phyloP scores from a whole-genome alignment of 1,139 yeast species.

The Martiniozyma asiatica region DNA sequence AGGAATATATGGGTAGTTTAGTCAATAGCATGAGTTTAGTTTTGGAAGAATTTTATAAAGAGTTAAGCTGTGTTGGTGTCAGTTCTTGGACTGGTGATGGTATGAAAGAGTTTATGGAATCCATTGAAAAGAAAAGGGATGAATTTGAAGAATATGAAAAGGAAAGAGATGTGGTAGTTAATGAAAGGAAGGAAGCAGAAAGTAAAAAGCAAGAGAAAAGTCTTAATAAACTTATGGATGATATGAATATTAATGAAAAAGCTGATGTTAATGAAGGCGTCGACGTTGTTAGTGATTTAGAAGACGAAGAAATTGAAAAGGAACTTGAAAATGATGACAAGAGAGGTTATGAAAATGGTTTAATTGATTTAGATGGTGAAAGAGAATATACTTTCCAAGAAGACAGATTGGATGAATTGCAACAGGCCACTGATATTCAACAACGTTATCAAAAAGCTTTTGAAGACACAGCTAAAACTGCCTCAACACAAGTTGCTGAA shows the following conservation, averaged over 20 bases:
- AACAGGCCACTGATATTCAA: conserved; percentile 38
- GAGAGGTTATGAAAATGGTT: conserved; percentile 30
- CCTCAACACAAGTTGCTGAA: conserved; percentile 57
- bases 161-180: conserved; percentile 73
- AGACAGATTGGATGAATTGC: conserved; percentile 31
- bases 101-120: conserved; percentile 74
- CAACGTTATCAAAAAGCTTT: conserved; percentile 63
- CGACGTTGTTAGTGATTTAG: conserved; percentile 60
- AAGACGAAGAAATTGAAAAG: conserved; percentile 23
- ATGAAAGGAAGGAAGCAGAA: conserved; percentile 68
- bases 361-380: conserved; percentile 43
- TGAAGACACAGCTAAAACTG: conserved; percentile 48
- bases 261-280: conserved; percentile 34
- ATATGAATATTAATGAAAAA: conserved; percentile 30
- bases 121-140: conserved; percentile 76
- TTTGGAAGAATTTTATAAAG: conserved; percentile 93
- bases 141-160: conserved; percentile 79
- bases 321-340: conserved; percentile 38
- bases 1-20: conserved; percentile 90
- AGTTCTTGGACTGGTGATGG: conserved; percentile 91
- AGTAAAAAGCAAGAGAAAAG: conserved; percentile 61
- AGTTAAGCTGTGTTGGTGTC: conserved; percentile 82
- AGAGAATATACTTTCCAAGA: conserved; percentile 72
- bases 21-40: conserved; percentile 91
- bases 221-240: conserved; percentile 65